Evolutionary conservation across 2,329 filamentous ascomycete genomes (phyloP).

Genomic region (Fusarium burgessii): DNA sequence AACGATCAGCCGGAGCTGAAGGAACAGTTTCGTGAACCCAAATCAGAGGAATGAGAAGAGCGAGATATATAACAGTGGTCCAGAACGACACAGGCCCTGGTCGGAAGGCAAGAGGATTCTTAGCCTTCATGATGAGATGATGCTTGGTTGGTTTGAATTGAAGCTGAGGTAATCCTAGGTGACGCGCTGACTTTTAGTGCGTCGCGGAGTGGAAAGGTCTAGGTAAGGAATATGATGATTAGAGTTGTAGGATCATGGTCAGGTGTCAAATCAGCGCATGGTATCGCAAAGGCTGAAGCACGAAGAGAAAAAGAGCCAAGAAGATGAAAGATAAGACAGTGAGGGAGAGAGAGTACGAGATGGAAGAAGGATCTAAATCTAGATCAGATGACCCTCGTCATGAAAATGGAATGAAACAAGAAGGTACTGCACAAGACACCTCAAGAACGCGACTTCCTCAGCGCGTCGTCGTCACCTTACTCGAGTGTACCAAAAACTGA

Average conservation of each 20-base stretch:
- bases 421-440: slow-evolving; percentile 15
- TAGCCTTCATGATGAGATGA: slow-evolving; percentile 39
- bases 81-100: slow-evolving; percentile 86
- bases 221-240: slow-evolving; percentile 6
- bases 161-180: slow-evolving; percentile 16
- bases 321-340: slow-evolving; percentile 26
- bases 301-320: slow-evolving; percentile 20
- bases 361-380: slow-evolving; percentile 14
- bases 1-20: slow-evolving; percentile 64
- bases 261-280: slow-evolving; percentile 15
- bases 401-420: slow-evolving; percentile 9
- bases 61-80: slow-evolving; percentile 80
- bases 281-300: slow-evolving; percentile 21
- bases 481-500: background rate
- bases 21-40: slow-evolving; percentile 83
- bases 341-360: slow-evolving; percentile 34
- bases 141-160: slow-evolving; percentile 10
- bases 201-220: slow-evolving; percentile 7
- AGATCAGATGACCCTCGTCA: slow-evolving; percentile 29
- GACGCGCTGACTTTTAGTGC: slow-evolving; percentile 18
- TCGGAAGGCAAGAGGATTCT: slow-evolving; percentile 79
- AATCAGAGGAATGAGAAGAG: slow-evolving; percentile 78
- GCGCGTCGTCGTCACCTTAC: slow-evolving; percentile 5
- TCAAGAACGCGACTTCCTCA: slow-evolving; percentile 27
- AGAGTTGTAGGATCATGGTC: slow-evolving; percentile 32